Evolutionary conservation across 2,329 filamentous ascomycete genomes (phyloP).

Genomic region (Microdochium paspali): DNA sequence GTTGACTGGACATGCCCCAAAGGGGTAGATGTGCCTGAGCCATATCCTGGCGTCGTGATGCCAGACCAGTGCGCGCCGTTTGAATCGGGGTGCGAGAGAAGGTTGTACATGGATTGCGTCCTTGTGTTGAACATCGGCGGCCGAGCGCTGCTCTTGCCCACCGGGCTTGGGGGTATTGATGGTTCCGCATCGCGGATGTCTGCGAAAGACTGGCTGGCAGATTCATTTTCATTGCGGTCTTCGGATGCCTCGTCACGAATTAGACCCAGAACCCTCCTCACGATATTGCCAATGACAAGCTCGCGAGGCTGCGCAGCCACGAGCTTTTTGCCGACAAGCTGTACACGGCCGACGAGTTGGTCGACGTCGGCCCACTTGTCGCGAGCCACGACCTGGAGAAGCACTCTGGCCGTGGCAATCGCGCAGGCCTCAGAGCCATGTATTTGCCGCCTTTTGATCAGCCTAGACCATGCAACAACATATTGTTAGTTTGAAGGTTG

Average conservation of each 20-base stretch:
- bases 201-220: constrained; percentile 11
- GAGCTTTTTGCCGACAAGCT: constrained; percentile 67
- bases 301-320: constrained; percentile 81
- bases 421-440: constrained; percentile 81
- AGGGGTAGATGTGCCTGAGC: constrained; percentile 41
- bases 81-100: constrained; percentile 61
- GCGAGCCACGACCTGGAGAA: constrained; percentile 76
- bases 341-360: constrained; percentile 71
- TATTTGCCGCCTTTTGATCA: constrained; percentile 87
- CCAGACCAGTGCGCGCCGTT: constrained; percentile 37
- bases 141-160: constrained; percentile 22
- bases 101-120: constrained; percentile 75
- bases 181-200: constrained; percentile 2
- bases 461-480: constrained; percentile 39
- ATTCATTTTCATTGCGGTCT: constrained; percentile 39
- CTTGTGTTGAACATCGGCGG: constrained; percentile 53
- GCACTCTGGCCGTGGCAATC: constrained; percentile 79
- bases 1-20: constrained; percentile 26
- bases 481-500: too few relatives aligned
- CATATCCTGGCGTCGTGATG: constrained; percentile 32
- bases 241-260: constrained; percentile 88
- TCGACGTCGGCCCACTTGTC: constrained; percentile 70
- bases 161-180: constrained; percentile 8
- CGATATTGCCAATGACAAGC: constrained; percentile 89
- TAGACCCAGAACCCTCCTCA: constrained; percentile 78